phyloP scores from a whole-genome alignment of 108 stramenopile genomes.

The Pseudonitzschia pungens region DNA sequence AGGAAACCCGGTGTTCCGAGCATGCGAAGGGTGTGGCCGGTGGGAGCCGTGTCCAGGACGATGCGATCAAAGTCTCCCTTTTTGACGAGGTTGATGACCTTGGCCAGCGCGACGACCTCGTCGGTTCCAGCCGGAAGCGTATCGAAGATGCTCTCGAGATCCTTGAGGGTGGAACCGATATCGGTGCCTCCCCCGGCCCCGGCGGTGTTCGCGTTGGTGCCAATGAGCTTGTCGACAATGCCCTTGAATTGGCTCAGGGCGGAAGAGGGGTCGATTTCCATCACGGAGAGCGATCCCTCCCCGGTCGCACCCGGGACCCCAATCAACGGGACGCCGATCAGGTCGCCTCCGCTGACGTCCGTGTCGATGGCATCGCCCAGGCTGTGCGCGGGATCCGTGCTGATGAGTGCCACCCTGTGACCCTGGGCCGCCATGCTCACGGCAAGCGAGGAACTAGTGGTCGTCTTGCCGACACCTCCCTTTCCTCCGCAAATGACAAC shows the following conservation, averaged over 20 bases:
- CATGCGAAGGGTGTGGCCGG: conserved; percentile 95
- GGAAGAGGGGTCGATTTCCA: conserved; percentile 82
- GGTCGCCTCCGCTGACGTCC: conserved; percentile 63
- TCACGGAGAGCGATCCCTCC: conserved; percentile 75
- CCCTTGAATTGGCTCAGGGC: conserved; percentile 76
- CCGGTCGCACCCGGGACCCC: conserved; percentile 54
- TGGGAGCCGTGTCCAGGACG: conserved; percentile 95
- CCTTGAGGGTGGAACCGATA: conserved; percentile 60
- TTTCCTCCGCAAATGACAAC: conserved; percentile 89
- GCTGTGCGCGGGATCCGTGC: conserved; percentile 96
- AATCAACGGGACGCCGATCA: conserved; percentile 67
- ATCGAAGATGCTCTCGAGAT: conserved; percentile 77
- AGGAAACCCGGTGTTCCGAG: conserved; percentile 79
- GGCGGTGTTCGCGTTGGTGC: conserved; percentile 32
- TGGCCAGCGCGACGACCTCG: conserved; percentile 90
- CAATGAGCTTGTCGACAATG: conserved; percentile 72
- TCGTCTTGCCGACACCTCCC: conserved; percentile 89
- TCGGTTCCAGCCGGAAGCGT: conserved; percentile 92
- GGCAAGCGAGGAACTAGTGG: conserved; percentile 84
- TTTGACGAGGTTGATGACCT: conserved; percentile 84
- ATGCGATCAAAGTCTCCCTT: conserved; percentile 88
- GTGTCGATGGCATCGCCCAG: conserved; percentile 92
- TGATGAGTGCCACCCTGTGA: conserved; percentile 84
- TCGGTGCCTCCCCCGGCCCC: conserved; percentile 26
- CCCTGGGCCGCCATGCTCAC: conserved; percentile 86